These are phyloP conservation scores for Ganoderma lingzhi DNA, from an alignment of 1,284 basidiomycete species.

Conservation along the genomic window DNA sequence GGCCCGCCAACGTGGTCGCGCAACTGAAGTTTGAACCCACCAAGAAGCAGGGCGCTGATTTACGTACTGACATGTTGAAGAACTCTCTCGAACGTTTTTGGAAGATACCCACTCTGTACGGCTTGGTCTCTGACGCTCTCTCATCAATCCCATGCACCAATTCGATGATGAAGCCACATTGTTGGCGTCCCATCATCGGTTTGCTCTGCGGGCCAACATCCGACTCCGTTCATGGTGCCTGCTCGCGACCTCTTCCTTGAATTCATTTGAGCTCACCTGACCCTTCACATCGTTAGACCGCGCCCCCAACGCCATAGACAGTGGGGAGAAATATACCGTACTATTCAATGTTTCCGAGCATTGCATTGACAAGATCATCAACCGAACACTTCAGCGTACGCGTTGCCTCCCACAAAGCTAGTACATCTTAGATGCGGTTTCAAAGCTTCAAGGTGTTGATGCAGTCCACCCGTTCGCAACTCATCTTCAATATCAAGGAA, in stretches of 20 bases:
- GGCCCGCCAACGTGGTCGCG: conserved; percentile 12
- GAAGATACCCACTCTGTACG: not conserved
- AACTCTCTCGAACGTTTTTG: not conserved
- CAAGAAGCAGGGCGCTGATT: not conserved
- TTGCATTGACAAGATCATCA: no score
- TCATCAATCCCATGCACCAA: not conserved
- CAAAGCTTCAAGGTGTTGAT: no score
- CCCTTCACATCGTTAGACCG: not conserved
- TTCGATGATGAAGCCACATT: not conserved
- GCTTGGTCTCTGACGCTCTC: not conserved
- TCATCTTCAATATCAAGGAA: no score
- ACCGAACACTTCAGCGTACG: no score
- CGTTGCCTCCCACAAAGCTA: no score
- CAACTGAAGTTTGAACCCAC: not conserved
- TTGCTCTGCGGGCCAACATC: not conserved
- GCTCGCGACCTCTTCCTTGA: not conserved
- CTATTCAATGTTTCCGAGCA: no score
- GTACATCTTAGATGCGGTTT: no score
- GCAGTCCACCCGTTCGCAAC: no score
- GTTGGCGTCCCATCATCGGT: not conserved
- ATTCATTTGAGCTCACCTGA: not conserved
- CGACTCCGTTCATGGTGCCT: not conserved
- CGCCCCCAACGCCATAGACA: no score
- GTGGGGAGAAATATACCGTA: no score
- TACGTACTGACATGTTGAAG: not conserved